Percentiles rank a stretch among this genome's conserved stretches.
Evolutionary conservation across 2,329 filamentous ascomycete species (phyloP).

Genomic region (Chaetomium globosum): DNA sequence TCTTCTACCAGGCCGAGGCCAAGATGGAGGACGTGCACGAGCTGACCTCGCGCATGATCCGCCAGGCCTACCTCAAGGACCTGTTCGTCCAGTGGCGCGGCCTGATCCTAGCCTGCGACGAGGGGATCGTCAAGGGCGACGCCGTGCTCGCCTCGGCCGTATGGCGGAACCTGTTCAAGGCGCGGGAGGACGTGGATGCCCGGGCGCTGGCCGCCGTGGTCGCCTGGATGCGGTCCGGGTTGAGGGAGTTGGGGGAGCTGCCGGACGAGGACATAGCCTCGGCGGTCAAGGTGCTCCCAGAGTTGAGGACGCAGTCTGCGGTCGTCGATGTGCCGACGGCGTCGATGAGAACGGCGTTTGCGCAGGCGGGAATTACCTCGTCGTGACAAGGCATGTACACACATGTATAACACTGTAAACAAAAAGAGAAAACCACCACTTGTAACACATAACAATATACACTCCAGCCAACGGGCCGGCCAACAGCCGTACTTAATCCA

Average conservation of each 20-base stretch:
- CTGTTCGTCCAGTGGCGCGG: constrained; percentile 93
- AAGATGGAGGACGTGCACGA: constrained; percentile 81
- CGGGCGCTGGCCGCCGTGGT: constrained; percentile 57
- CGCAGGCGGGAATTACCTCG: constrained; percentile 29
- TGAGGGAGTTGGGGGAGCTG: constrained; percentile 54
- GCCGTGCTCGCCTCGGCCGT: constrained; percentile 78
- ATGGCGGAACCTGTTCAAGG: constrained; percentile 93
- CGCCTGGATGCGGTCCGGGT: constrained; percentile 56
- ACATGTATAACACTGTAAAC: constrained; percentile 10
- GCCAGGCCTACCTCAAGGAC: constrained; percentile 76
- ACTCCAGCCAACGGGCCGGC: not conserved
- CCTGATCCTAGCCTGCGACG: constrained; percentile 79
- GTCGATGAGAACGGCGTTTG: constrained; percentile 37
- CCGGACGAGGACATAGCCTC: constrained; percentile 46
- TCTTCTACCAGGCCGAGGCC: constrained; percentile 86
- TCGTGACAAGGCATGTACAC: not conserved
- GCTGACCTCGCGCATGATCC: constrained; percentile 59
- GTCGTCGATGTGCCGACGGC: constrained; percentile 47
- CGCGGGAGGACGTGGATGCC: constrained; percentile 54
- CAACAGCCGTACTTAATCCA: constrained; percentile 17
- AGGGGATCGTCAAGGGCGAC: constrained; percentile 76
- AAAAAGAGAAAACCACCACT: not conserved
- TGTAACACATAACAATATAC: constrained; percentile 6
- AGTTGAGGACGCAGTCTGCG: constrained; percentile 45
- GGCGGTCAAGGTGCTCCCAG: constrained; percentile 49